Conservation (phyloP, 345 rosid species). For the Syzygium aromaticum region DNA sequence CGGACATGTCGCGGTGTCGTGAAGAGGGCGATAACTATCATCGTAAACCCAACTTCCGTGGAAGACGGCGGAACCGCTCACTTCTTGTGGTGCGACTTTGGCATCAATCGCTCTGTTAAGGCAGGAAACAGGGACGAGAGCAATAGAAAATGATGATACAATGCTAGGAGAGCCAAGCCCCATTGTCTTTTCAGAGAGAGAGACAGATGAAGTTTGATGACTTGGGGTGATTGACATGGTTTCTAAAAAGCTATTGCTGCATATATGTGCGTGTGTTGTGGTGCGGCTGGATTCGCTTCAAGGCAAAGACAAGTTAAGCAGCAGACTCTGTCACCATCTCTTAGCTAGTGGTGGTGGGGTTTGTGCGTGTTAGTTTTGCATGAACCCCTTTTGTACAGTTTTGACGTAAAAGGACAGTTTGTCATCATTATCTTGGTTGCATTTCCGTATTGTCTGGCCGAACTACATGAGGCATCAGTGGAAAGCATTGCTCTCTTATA, state of each 20-base stretch:
- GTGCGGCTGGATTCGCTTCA: neutral
- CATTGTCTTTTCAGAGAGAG: neutral
- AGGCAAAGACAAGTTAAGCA: neutral
- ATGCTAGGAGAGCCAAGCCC: conserved; percentile 1
- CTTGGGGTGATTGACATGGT: neutral
- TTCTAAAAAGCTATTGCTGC: neutral
- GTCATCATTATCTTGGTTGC: neutral
- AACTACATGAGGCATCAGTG: neutral
- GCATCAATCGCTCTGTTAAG: neutral
- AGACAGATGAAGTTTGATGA: neutral
- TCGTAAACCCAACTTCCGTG: conserved; percentile 39
- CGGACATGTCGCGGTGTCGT: conserved; percentile 29
- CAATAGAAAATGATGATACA: neutral
- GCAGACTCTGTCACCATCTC: neutral
- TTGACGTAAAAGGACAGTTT: neutral
- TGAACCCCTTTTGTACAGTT: neutral
- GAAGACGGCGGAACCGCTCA: conserved; percentile 19
- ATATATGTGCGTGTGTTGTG: neutral
- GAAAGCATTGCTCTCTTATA: neutral
- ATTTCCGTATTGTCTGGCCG: too few species aligned
- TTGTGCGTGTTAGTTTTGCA: neutral
- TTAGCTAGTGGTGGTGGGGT: neutral
- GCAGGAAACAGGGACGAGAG: neutral
- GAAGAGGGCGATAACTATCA: conserved; percentile 18
- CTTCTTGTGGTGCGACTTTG: neutral